A percentile compares a stretch with the other conserved stretches of the same genome.
Conservation (phyloP, 2,329 filamentous ascomycete species). For the Ascochyta pisi region DNA sequence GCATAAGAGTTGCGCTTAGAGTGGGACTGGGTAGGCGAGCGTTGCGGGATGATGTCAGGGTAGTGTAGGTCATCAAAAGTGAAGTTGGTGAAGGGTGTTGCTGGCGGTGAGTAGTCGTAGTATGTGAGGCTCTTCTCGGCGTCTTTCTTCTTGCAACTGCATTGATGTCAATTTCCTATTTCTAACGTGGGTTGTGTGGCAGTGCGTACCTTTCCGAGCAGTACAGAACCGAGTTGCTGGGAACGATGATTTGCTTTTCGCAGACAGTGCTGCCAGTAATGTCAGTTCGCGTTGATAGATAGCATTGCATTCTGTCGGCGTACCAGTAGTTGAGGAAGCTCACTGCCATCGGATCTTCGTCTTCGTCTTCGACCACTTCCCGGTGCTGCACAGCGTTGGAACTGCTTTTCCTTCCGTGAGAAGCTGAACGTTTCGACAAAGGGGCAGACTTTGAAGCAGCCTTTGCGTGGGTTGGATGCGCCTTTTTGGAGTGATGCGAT, state of each 20-base stretch:
- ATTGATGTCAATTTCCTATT: conserved; percentile 22
- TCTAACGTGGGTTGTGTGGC: background rate
- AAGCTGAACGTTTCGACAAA: conserved; percentile 44
- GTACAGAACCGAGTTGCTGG: conserved; percentile 66
- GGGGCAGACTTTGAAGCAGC: conserved; percentile 42
- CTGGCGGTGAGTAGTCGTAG: conserved; percentile 46
- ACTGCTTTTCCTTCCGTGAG: conserved; percentile 38
- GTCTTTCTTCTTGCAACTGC: conserved; percentile 57
- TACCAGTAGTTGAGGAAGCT: conserved; percentile 63
- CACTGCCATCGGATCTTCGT: conserved; percentile 59
- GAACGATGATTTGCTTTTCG: conserved; percentile 69
- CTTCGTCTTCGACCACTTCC: conserved; percentile 45
- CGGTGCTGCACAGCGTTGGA: conserved; percentile 34
- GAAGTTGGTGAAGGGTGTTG: conserved; percentile 47
- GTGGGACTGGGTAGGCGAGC: conserved; percentile 53
- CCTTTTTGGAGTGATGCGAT: conserved; percentile 46
- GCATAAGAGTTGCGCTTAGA: conserved; percentile 50
- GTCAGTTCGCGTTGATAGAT: conserved; percentile 16
- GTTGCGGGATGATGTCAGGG: conserved; percentile 56
- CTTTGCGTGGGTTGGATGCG: conserved; percentile 44
- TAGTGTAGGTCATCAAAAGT: conserved; percentile 49
- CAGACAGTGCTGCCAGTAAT: conserved; percentile 62
- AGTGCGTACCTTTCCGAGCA: conserved; percentile 67
- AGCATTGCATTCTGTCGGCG: conserved; percentile 20
- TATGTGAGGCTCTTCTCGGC: conserved; percentile 45